phyloP scores from a whole-genome alignment of 257 asterid genomes.

The Gardenia jasminoides region DNA sequence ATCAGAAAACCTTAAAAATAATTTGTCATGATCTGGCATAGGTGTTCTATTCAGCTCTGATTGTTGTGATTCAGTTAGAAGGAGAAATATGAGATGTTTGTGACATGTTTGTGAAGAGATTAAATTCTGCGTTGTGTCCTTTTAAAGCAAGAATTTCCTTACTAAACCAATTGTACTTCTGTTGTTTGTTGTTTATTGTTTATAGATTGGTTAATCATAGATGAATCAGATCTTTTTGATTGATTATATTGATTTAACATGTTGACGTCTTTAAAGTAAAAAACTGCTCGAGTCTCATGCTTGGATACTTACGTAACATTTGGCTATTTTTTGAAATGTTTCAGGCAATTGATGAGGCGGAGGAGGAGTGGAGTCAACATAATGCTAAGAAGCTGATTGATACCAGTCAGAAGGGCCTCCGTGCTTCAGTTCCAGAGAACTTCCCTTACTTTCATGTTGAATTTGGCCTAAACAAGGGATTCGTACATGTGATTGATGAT shows the following conservation, averaged over 20 bases:
- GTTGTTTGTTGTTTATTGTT: neutral
- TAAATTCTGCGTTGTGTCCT: neutral
- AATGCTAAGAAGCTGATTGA: slow-evolving; percentile 93
- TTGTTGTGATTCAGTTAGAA: neutral
- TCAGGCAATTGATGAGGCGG: slow-evolving; percentile 97
- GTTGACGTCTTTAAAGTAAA: neutral
- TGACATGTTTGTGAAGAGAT: neutral
- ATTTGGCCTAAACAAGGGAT: slow-evolving; percentile 77
- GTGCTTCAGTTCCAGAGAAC: slow-evolving; percentile 84
- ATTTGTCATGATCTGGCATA: neutral
- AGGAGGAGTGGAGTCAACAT: slow-evolving; percentile 98
- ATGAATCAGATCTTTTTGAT: neutral
- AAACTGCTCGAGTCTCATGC: neutral
- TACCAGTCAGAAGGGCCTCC: slow-evolving; percentile 79
- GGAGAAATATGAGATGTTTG: neutral
- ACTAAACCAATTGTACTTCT: too few species aligned
- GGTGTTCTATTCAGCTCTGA: neutral
- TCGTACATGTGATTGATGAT: slow-evolving; percentile 88
- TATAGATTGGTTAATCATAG: neutral
- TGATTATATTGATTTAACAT: neutral
- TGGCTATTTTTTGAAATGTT: neutral
- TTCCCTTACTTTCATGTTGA: slow-evolving; percentile 96
- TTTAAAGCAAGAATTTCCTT: too few species aligned
- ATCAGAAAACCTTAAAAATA: neutral
- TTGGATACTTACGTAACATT: neutral